Evolutionary conservation across 1,139 yeast genomes (phyloP), one percentile per base, ranked within the genome.

Genomic region (Hansenula anomala): DNA sequence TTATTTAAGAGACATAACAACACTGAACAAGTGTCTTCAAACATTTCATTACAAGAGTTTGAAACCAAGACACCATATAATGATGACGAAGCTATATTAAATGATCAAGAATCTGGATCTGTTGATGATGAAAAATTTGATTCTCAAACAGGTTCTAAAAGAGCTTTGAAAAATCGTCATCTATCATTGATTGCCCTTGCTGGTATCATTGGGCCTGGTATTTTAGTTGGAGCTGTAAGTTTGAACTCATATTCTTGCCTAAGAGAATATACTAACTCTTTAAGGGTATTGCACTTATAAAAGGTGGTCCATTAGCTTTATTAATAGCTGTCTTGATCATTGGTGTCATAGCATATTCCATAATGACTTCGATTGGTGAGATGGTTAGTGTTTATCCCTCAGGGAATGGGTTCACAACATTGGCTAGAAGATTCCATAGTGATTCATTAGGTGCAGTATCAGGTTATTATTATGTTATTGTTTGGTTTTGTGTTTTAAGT

Each of bases 381-480:
- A 79, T 82, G 82, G 84, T 88, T 34, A 80, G 88, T 15, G 78
- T 77, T 44, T 78, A 82, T 36, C 90, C 89, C 3, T 69, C 80
- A 38, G 69, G 86, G 6, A 86, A 86, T 39, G 80, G 87, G 2
- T 80, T 83, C 58, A 66, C 74, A 30, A 71, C 66, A 9, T 66
- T 72, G 48, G 65, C 73, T 9, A 69, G 84, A 43, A 66, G 88
- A 52, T 85, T 85, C 67, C 65, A 75, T 45, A 75, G 83, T 23
- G 80, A 81, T 25, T 76, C 88, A 6, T 64, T 83, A 41, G 94
- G 95, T 45, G 87, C 88, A 37, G 80, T 92, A 33, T 78, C 82
- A 51, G 94, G 92, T 36, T 86, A 87, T 77, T 72, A 75, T 62
- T 87, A 87, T 60, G 84, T 92, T 84, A 85, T 85, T 60, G 77